phyloP scores from a whole-genome alignment of 2,329 filamentous ascomycete species.

The Xylaria sp. region DNA sequence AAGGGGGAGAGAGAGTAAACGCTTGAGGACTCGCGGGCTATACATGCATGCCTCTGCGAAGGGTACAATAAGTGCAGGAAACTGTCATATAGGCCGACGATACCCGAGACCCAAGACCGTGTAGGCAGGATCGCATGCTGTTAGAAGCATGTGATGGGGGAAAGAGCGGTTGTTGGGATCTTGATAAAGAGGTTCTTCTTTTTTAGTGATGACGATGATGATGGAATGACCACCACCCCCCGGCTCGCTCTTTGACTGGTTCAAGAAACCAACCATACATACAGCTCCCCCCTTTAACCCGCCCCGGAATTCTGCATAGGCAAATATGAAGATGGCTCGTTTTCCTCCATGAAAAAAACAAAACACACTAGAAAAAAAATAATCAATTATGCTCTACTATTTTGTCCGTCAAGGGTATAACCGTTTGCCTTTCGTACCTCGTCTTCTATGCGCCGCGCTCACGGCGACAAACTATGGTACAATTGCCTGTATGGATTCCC shows the following conservation, averaged over 20 bases:
- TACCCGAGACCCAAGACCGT: slow-evolving; percentile 29
- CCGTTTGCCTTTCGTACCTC: slow-evolving; percentile 15
- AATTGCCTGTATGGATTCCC: slow-evolving; percentile 1
- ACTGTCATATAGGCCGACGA: slow-evolving; percentile 20
- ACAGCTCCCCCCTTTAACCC: slow-evolving; percentile 31
- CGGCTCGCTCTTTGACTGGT: slow-evolving; percentile 28
- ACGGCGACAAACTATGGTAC: slow-evolving; percentile 20
- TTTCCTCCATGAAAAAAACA: slow-evolving; percentile 23
- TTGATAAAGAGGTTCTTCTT: slow-evolving; percentile 22
- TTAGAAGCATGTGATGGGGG: slow-evolving; percentile 23
- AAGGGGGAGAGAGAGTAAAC: neutral
- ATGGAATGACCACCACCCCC: slow-evolving; percentile 19
- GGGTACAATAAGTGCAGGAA: slow-evolving; percentile 2
- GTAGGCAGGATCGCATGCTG: slow-evolving; percentile 26
- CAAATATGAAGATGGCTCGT: slow-evolving; percentile 30
- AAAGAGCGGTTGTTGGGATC: slow-evolving; percentile 25
- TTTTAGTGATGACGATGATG: slow-evolving; percentile 16
- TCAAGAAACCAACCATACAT: slow-evolving; percentile 31
- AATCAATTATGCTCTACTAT: slow-evolving; percentile 13
- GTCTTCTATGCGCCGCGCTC: slow-evolving; percentile 11
- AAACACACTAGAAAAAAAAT: slow-evolving; percentile 1
- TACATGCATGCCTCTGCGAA: slow-evolving; percentile 18
- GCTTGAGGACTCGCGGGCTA: slow-evolving; percentile 1
- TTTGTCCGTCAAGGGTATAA: slow-evolving; percentile 25
- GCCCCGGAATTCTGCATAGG: slow-evolving; percentile 44